Conservation (phyloP, 2,329 filamentous ascomycete species). For the Clonostachys rhizophaga region DNA sequence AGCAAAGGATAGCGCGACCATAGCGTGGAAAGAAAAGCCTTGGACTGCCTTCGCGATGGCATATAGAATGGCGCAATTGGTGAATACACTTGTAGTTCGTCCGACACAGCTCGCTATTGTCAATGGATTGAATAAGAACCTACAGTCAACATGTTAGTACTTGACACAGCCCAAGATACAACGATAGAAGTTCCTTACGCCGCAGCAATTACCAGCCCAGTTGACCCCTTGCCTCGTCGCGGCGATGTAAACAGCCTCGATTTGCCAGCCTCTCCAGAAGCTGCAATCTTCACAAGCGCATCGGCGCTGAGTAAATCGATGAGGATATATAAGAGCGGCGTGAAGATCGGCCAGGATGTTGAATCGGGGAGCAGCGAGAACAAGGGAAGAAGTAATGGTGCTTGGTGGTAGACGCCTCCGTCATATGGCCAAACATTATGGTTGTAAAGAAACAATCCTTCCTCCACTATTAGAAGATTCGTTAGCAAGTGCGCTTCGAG, state of each 20-base stretch:
- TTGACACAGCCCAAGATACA: not conserved
- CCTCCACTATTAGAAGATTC: conserved; percentile 63
- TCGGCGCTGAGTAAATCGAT: conserved; percentile 80
- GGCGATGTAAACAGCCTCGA: conserved; percentile 75
- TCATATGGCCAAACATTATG: conserved; percentile 97
- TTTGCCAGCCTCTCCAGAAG: conserved; percentile 72
- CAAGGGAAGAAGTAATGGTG: conserved; percentile 83
- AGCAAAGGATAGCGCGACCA: conserved; percentile 82
- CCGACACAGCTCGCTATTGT: conserved; percentile 88
- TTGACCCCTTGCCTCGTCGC: conserved; percentile 70
- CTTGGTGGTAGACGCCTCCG: conserved; percentile 78
- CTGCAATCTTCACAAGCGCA: conserved; percentile 73
- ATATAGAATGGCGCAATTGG: conserved; percentile 80
- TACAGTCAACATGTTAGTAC: conserved; percentile 23
- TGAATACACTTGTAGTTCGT: conserved; percentile 83
- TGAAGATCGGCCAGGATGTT: conserved; percentile 63
- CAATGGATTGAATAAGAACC: conserved; percentile 92
- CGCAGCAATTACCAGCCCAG: conserved; percentile 70
- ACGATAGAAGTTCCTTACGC: conserved; percentile 43
- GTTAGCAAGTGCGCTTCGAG: not conserved
- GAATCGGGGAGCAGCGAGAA: conserved; percentile 83
- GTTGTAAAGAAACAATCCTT: conserved; percentile 92
- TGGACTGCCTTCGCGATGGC: conserved; percentile 76
- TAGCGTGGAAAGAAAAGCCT: conserved; percentile 68
- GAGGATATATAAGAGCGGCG: conserved; percentile 73